phyloP scores from a whole-genome alignment of 805 yeast species.

The Maudiozyma barnettii region DNA sequence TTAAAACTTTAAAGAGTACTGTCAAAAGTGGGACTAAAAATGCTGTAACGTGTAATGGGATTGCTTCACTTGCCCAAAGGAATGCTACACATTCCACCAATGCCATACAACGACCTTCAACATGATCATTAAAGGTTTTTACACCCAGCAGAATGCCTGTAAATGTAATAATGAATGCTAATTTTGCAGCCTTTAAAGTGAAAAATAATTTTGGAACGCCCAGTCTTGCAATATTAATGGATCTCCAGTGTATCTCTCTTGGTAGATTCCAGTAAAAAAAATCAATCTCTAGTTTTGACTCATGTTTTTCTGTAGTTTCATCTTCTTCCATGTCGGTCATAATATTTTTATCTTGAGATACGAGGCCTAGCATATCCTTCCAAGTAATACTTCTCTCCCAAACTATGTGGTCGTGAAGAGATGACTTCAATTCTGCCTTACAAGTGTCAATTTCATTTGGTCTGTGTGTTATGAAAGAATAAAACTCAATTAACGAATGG shows the following conservation, averaged over 20 bases:
- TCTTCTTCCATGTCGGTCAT: constrained; percentile 20
- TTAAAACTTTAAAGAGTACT: constrained; percentile 59
- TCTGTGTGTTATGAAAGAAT: constrained; percentile 40
- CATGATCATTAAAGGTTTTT: constrained; percentile 52
- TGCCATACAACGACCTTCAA: constrained; percentile 57
- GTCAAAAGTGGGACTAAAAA: constrained; percentile 71
- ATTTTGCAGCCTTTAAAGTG: constrained; percentile 40
- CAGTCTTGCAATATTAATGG: constrained; percentile 3
- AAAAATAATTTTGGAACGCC: constrained; percentile 40
- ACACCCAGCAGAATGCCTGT: constrained; percentile 48
- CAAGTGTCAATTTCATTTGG: constrained; percentile 33
- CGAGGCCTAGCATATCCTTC: constrained; percentile 85
- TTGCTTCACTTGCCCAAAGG: constrained; percentile 92
- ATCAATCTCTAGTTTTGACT: constrained; percentile 29
- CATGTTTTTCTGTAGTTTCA: constrained; percentile 14
- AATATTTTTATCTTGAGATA: constrained; percentile 40
- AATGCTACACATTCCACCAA: constrained; percentile 55
- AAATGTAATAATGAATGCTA: constrained; percentile 39
- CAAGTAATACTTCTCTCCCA: constrained; percentile 96
- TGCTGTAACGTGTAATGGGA: constrained; percentile 87
- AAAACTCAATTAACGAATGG: constrained; percentile 43
- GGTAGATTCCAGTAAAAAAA: constrained; percentile 29
- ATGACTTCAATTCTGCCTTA: constrained; percentile 47
- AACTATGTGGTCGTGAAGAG: constrained; percentile 81
- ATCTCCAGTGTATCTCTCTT: constrained; percentile 7